Percentiles rank a stretch among this genome's conserved stretches.
phyloP scores from a whole-genome alignment of 805 yeast genomes.

The Torulaspora delbrueckii region DNA sequence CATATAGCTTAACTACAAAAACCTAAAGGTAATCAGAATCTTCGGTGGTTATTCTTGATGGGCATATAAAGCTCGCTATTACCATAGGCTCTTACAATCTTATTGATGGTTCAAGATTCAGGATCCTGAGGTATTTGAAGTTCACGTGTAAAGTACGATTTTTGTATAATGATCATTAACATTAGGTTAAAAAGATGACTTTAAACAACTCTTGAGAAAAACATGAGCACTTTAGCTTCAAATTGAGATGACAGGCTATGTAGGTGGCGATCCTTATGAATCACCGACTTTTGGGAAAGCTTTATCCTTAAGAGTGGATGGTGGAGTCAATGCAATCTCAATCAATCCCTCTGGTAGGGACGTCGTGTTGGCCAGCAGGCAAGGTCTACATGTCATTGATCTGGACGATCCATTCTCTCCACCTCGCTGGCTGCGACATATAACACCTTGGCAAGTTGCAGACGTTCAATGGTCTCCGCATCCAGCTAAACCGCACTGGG shows the following conservation, averaged over 20 bases:
- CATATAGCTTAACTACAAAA: no score
- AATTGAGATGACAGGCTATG: slow-evolving; percentile 11
- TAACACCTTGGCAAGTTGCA: slow-evolving; percentile 97
- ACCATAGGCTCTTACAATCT: neutral
- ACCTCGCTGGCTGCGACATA: slow-evolving; percentile 89
- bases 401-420: slow-evolving; percentile 92
- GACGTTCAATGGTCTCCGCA: slow-evolving; percentile 99
- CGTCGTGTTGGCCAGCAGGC: slow-evolving; percentile 76
- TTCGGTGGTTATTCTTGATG: no score
- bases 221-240: neutral
- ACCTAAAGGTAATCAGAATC: no score
- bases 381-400: slow-evolving; percentile 86
- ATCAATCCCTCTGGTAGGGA: slow-evolving; percentile 87
- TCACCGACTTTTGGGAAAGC: slow-evolving; percentile 74
- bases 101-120: neutral
- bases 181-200: neutral
- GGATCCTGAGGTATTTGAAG: neutral
- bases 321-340: slow-evolving; percentile 87
- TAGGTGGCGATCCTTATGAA: slow-evolving; percentile 33
- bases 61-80: no score
- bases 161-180: neutral
- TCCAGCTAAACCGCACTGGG: slow-evolving; percentile 77
- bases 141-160: slow-evolving; percentile 1
- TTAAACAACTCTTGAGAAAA: neutral
- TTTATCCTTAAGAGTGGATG: slow-evolving; percentile 80